phyloP scores from a whole-genome alignment of 108 stramenopile genomes.

The Cyclotella baltica region DNA sequence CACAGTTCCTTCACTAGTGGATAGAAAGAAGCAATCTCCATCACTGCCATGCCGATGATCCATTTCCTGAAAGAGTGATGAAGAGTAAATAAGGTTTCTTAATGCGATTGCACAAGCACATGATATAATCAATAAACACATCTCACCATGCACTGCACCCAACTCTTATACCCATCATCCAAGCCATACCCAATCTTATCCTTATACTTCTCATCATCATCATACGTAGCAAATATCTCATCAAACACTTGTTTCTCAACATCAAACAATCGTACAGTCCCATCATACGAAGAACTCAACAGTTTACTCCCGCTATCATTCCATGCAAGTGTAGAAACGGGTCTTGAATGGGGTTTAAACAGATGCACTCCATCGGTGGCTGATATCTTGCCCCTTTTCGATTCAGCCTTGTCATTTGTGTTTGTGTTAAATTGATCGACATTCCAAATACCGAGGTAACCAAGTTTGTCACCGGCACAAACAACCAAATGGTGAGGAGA shows the following conservation, averaged over 20 bases:
- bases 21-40: conserved; percentile 73
- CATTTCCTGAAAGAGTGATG: conserved; percentile 20
- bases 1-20: conserved; percentile 76
- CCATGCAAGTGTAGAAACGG: conserved; percentile 71
- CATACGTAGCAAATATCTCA: conserved; percentile 85
- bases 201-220: conserved; percentile 64
- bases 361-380: conserved; percentile 59
- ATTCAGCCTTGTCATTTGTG: not conserved
- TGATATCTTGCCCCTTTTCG: conserved; percentile 12
- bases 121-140: too few relatives aligned
- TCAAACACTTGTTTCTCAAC: conserved; percentile 62
- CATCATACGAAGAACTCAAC: conserved; percentile 79
- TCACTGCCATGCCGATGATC: conserved; percentile 65
- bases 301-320: conserved; percentile 51
- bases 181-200: conserved; percentile 70
- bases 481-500: conserved; percentile 61
- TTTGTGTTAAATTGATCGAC: conserved; percentile 56
- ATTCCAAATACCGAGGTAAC: conserved; percentile 82
- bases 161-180: conserved; percentile 67
- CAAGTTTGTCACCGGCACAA: conserved; percentile 77
- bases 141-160: conserved; percentile 68
- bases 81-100: too few relatives aligned
- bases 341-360: conserved; percentile 67
- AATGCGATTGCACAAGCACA: too few relatives aligned
- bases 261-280: conserved; percentile 73